Percentiles rank a stretch among this genome's conserved stretches.
Evolutionary conservation across 2,329 filamentous ascomycete genomes (phyloP).

Genomic region (Trichoderma aggressivum): DNA sequence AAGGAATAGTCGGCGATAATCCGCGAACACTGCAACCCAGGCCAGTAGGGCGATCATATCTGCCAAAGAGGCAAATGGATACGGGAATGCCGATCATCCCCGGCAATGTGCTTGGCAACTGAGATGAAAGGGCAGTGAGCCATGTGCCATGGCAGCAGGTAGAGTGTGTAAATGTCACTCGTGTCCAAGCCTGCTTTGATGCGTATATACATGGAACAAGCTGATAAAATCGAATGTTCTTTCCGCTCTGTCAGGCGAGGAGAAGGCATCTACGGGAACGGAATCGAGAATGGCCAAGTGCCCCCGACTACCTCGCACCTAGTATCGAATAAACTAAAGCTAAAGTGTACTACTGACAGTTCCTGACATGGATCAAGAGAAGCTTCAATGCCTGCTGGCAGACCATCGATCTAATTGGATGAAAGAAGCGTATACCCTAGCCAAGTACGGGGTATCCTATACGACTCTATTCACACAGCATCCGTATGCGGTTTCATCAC

Average conservation of each 20-base stretch:
- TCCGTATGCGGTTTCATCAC: neutral
- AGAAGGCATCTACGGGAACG: neutral
- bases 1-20: constrained; percentile 4
- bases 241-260: neutral
- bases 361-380: constrained; percentile 12
- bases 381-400: constrained; percentile 9
- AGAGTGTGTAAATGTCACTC: neutral
- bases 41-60: neutral
- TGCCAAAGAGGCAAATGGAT: neutral
- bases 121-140: neutral
- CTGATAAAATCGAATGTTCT: neutral
- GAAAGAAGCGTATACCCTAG: neutral
- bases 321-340: neutral
- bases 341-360: constrained; percentile 7
- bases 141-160: neutral
- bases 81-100: constrained; percentile 5
- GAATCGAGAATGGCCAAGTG: neutral
- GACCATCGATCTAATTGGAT: neutral
- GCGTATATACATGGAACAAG: neutral
- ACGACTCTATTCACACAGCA: neutral
- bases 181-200: neutral
- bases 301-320: neutral
- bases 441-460: neutral
- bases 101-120: neutral
- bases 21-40: constrained; percentile 10